These are phyloP conservation scores for Saccharomycopsis lassenensis DNA, from an alignment of 805 yeast species.

Conservation along the genomic window DNA sequence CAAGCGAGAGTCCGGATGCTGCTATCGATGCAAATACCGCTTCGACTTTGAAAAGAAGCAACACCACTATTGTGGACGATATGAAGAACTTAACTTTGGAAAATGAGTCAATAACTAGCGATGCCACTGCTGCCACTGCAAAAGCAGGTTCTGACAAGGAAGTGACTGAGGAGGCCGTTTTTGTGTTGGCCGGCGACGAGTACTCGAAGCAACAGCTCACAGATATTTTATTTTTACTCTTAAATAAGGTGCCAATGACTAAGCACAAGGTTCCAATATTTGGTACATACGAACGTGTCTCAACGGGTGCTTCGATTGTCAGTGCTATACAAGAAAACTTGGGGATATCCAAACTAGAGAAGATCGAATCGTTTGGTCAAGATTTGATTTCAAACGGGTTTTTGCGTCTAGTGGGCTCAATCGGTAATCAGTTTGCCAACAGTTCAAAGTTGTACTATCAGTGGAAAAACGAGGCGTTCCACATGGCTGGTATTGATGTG, in stretches of 20 bases:
- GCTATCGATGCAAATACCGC: slow-evolving; percentile 13
- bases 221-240: slow-evolving; percentile 31
- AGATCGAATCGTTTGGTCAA: slow-evolving; percentile 68
- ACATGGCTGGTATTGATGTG: slow-evolving; percentile 32
- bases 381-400: slow-evolving; percentile 52
- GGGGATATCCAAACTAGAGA: slow-evolving; percentile 34
- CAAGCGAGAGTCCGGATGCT: slow-evolving; percentile 7
- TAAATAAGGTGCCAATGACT: slow-evolving; percentile 39
- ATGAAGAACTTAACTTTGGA: slow-evolving; percentile 18
- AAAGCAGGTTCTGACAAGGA: slow-evolving; percentile 19
- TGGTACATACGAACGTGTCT: slow-evolving; percentile 54
- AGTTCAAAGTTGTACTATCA: slow-evolving; percentile 67
- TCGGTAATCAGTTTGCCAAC: slow-evolving; percentile 52
- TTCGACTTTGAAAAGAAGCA: slow-evolving; percentile 12
- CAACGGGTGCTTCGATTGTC: slow-evolving; percentile 50
- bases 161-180: slow-evolving; percentile 21
- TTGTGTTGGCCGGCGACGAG: slow-evolving; percentile 27
- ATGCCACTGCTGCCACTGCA: slow-evolving; percentile 19
- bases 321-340: slow-evolving; percentile 45
- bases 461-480: slow-evolving; percentile 66
- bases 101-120: too few species aligned
- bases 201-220: slow-evolving; percentile 32
- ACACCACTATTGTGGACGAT: slow-evolving; percentile 18
- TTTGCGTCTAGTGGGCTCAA: slow-evolving; percentile 53
- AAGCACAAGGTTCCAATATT: slow-evolving; percentile 56